A percentile compares a stretch with the other conserved stretches of the same genome.
These are phyloP conservation scores for Eutrema salsugineum DNA, from an alignment of 441 rosid genomes.

Conservation along the genomic window DNA sequence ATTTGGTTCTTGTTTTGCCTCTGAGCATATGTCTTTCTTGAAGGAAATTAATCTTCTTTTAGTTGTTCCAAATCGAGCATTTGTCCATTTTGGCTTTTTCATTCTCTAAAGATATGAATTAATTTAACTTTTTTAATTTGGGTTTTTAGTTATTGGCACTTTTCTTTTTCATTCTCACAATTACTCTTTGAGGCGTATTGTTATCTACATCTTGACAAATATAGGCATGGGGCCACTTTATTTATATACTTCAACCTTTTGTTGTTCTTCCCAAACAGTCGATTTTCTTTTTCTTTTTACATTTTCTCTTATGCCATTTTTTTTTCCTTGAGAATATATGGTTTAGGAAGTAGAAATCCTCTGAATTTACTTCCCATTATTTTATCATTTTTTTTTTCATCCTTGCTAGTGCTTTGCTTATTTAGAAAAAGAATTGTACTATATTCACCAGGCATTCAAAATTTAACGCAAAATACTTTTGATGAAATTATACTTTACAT, in stretches of 20 bases:
- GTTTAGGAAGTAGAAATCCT: constrained; percentile 3
- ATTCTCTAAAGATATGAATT: not conserved
- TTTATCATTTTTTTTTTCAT: not conserved
- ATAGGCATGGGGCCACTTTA: constrained; percentile 4
- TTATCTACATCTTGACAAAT: not conserved
- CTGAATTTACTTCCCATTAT: not conserved
- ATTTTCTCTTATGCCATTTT: not conserved
- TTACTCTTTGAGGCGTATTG: not conserved
- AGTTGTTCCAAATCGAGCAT: not conserved
- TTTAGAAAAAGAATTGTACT: not conserved
- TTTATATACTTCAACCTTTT: not conserved
- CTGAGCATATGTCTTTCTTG: not conserved
- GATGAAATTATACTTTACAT: not conserved
- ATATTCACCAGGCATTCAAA: not conserved
- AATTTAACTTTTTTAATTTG: not conserved
- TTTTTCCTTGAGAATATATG: not conserved
- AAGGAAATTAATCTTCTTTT: not conserved
- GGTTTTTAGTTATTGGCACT: not conserved
- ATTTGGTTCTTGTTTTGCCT: not conserved
- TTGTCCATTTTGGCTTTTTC: not conserved
- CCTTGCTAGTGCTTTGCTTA: constrained; percentile 7
- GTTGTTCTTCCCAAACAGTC: not conserved
- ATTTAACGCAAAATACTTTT: not conserved
- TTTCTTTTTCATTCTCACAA: not conserved
- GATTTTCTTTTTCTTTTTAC: not conserved